Conservation (phyloP, 2,329 filamentous ascomycete species). For the Boeremia exigua region DNA sequence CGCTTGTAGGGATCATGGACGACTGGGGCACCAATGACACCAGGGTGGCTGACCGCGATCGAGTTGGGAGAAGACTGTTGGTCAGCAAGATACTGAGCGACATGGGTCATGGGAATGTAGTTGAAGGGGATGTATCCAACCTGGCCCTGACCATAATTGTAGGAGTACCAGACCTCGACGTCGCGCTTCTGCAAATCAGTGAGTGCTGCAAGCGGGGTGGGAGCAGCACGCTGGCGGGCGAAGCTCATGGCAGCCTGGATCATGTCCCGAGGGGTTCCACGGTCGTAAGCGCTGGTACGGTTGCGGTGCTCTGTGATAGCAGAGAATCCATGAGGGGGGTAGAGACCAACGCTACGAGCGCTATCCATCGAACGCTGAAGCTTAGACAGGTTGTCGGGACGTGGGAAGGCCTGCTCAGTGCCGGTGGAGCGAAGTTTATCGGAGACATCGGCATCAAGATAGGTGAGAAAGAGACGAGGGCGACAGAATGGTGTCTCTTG, state of each 20-base stretch:
- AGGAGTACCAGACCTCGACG: slow-evolving; percentile 34
- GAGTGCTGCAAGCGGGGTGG: slow-evolving; percentile 16
- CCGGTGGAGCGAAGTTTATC: slow-evolving; percentile 60
- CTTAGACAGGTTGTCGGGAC: slow-evolving; percentile 83
- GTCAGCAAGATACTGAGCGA: slow-evolving; percentile 29
- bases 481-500: slow-evolving; percentile 80
- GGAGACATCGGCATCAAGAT: slow-evolving; percentile 53
- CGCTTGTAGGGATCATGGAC: slow-evolving; percentile 12
- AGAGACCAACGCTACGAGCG: slow-evolving; percentile 84
- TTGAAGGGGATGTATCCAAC: slow-evolving; percentile 33
- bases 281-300: slow-evolving; percentile 79
- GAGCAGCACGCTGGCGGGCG: slow-evolving; percentile 24
- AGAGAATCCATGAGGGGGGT: slow-evolving; percentile 78
- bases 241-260: slow-evolving; percentile 27
- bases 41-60: slow-evolving; percentile 19
- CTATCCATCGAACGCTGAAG: slow-evolving; percentile 88
- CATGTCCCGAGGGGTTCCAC: slow-evolving; percentile 66
- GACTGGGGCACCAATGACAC: slow-evolving; percentile 32
- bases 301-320: slow-evolving; percentile 77
- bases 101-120: slow-evolving; percentile 33
- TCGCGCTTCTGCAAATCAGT: slow-evolving; percentile 29
- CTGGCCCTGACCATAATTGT: slow-evolving; percentile 26
- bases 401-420: slow-evolving; percentile 76
- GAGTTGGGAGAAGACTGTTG: slow-evolving; percentile 13
- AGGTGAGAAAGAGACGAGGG: slow-evolving; percentile 70